Evolutionary conservation across 345 rosid genomes (phyloP), one percentile per base, ranked within the genome.

Genomic region (Ricinus communis): DNA sequence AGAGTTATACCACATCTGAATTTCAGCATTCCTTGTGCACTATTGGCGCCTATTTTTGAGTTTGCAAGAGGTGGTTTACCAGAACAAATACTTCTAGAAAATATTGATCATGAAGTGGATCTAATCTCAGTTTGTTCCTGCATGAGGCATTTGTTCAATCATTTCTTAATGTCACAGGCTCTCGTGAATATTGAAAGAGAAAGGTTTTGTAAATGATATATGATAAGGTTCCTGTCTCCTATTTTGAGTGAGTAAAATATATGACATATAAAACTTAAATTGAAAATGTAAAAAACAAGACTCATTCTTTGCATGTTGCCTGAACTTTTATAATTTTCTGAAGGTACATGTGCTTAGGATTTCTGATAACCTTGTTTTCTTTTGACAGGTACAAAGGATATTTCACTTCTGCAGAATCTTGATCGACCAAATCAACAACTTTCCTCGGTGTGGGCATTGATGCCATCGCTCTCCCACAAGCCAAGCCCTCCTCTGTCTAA

Each of bases 11-110:
- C 99, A 0, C 88, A 92, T 81, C 81, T 95, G 74, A 95, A 95
- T 79, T 95, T 95, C 82, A 89, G 92, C 93, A 92, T 95, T 74
- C 97, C 99, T 16, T 86, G 91, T 74, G 93, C 87, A 22, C 85
- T 83, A 70, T 77, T 92, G 82, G 85, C 79, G 33, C 96, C 97
- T 5, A 82, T 92, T 77, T 85, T 95, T 64, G 81, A 82, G 81
- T 95, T 85, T 77, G 87, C 96, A 36, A 76, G 77, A 92, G 96
- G 97, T 92, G 65, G 62, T 83, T 76, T 46, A 7, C 15, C 74
- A 61, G 55, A 58, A 62, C 38, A 64, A 21, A 47, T 72, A 33
- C 63, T 76, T 64, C 58, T 45, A 27, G 27, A 30, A 54, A 49
- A 18, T 10, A 57, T 69, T 65, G 60, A 25, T 9, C 25, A 31